These are phyloP conservation scores for Eucalyptus polyanthemos DNA, from an alignment of 345 rosid genomes.

Conservation along the genomic window DNA sequence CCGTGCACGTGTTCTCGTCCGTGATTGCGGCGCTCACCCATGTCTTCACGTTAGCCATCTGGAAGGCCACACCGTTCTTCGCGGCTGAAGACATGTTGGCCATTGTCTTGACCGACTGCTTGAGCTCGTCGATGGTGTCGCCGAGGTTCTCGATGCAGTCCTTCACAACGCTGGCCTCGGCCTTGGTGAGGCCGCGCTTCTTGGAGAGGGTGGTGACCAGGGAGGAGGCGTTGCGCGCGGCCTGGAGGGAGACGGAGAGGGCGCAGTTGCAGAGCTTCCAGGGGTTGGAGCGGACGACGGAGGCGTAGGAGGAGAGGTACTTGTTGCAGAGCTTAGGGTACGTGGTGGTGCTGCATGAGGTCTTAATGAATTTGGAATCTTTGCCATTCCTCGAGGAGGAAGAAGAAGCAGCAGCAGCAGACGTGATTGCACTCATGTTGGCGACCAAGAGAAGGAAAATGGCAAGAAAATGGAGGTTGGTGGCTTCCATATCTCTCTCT, in stretches of 20 bases:
- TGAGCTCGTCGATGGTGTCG: conserved; percentile 38
- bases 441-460: not conserved
- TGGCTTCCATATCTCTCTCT: not conserved
- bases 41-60: conserved; percentile 26
- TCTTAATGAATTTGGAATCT: conserved; percentile 17
- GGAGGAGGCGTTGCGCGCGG: conserved; percentile 13
- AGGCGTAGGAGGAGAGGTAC: conserved; percentile 33
- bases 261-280: conserved; percentile 42
- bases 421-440: not conserved
- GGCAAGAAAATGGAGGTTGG: not conserved
- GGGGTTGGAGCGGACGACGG: conserved; percentile 33
- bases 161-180: conserved; percentile 22
- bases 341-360: conserved; percentile 40
- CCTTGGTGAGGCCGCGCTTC: conserved; percentile 5
- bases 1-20: conserved; percentile 55
- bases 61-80: not conserved
- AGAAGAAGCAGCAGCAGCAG: conserved; percentile 4
- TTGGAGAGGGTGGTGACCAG: conserved; percentile 9
- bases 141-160: conserved; percentile 41
- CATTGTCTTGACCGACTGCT: conserved; percentile 30
- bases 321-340: conserved; percentile 45
- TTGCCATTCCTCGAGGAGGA: conserved; percentile 3
- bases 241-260: conserved; percentile 23
- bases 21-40: conserved; percentile 73
- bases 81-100: not conserved